These are phyloP conservation scores for Pholiota microspora DNA, from an alignment of 768 basidiomycete species.

Conservation along the genomic window DNA sequence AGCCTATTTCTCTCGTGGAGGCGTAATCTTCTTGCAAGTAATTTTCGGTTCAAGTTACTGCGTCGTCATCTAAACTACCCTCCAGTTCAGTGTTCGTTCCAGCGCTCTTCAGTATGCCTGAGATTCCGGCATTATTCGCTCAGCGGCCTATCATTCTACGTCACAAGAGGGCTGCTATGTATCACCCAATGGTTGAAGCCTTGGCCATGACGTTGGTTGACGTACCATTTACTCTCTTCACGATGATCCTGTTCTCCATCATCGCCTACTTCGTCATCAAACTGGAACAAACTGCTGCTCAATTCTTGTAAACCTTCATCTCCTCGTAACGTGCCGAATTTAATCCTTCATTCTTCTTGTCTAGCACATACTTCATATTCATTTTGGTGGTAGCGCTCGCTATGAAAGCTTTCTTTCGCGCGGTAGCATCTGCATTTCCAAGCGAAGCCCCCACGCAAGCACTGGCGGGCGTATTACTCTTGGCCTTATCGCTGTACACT, in stretches of 20 bases:
- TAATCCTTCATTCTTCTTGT: constrained; percentile 1
- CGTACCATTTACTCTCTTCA: constrained; percentile 52
- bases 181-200: constrained; percentile 38
- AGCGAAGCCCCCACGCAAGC: constrained; percentile 63
- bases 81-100: constrained; percentile 53
- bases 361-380: constrained; percentile 58
- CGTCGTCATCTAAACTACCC: constrained; percentile 19
- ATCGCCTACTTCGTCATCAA: constrained; percentile 62
- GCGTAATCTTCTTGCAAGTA: constrained; percentile 66
- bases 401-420: constrained; percentile 78
- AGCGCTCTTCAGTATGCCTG: constrained; percentile 61
- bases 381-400: constrained; percentile 55
- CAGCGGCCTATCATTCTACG: constrained; percentile 61
- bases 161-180: constrained; percentile 60
- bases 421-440: constrained; percentile 57
- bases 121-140: constrained; percentile 61
- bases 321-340: not conserved
- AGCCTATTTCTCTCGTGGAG: constrained; percentile 68
- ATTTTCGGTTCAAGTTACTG: not conserved
- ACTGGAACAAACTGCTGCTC: constrained; percentile 49
- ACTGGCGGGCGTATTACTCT: constrained; percentile 42
- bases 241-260: constrained; percentile 41
- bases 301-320: constrained; percentile 60
- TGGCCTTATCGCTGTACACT: constrained; percentile 29
- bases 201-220: constrained; percentile 62